Conservation (phyloP, 192 early-diverging fungal genomes). For the Podila horticola region DNA sequence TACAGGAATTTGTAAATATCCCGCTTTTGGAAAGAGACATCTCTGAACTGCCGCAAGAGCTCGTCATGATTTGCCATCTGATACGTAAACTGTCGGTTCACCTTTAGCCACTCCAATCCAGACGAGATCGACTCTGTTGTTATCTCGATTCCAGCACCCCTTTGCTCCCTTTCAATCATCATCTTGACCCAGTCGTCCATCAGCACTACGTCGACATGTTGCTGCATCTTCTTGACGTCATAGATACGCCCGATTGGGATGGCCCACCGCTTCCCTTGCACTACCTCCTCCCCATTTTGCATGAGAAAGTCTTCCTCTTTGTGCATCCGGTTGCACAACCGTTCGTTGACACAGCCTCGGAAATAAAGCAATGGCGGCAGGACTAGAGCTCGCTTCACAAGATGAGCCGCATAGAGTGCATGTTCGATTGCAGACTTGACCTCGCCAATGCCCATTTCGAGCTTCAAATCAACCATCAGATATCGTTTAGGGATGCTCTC, state of each 20-base stretch:
- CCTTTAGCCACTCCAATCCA: slow-evolving; percentile 5
- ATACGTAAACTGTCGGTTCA: slow-evolving; percentile 1
- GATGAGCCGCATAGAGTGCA: no score
- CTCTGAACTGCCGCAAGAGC: slow-evolving; percentile 3
- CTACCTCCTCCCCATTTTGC: background rate
- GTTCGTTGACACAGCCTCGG: background rate
- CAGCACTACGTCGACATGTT: background rate
- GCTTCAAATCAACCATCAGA: no score
- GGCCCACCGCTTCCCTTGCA: background rate
- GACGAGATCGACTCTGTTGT: slow-evolving; percentile 1
- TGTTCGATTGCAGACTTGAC: no score
- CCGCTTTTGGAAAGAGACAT: slow-evolving; percentile 4
- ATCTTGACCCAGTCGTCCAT: slow-evolving; percentile 13
- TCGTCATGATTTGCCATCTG: background rate
- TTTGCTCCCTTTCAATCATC: slow-evolving; percentile 8
- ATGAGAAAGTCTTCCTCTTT: slow-evolving; percentile 4
- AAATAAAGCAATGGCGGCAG: background rate
- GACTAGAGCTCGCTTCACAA: no score
- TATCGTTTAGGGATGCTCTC: no score
- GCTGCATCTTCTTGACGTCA: slow-evolving; percentile 1
- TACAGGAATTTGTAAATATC: slow-evolving; percentile 6
- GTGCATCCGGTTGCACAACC: background rate
- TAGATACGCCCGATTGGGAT: slow-evolving; percentile 6
- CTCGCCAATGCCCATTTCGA: no score
- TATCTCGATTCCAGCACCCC: background rate